Percentiles rank a stretch among this genome's conserved stretches.
These are phyloP conservation scores for Verticillium nubilum DNA, from an alignment of 2,329 filamentous ascomycete genomes.

Conservation along the genomic window DNA sequence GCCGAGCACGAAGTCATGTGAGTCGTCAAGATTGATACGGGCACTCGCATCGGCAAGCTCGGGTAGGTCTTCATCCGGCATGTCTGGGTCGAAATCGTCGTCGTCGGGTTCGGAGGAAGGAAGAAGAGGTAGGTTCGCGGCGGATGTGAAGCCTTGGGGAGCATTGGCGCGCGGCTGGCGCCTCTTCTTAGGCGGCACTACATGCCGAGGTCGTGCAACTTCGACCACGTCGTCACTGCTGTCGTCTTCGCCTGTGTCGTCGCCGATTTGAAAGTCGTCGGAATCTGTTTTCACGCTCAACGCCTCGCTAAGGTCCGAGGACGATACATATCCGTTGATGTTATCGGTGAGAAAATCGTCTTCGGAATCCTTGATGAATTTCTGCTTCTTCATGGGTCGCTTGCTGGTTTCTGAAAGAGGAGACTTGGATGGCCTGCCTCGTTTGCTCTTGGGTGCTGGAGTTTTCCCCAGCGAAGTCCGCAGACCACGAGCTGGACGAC, in stretches of 20 bases:
- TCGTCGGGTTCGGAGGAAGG: neutral
- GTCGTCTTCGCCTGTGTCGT: conserved; percentile 17
- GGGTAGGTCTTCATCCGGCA: neutral
- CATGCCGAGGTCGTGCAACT: conserved; percentile 1
- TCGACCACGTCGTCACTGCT: neutral
- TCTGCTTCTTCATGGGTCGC: conserved; percentile 4
- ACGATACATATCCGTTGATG: neutral
- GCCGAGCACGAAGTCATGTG: neutral
- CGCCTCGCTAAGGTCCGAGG: conserved; percentile 1
- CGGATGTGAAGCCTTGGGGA: neutral
- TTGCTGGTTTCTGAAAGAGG: neutral
- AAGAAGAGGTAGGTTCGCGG: neutral
- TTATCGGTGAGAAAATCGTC: neutral
- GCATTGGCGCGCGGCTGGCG: neutral
- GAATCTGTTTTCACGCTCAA: conserved; percentile 6
- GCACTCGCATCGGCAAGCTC: conserved; percentile 13
- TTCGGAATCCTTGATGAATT: neutral
- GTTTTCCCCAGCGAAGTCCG: conserved; percentile 10
- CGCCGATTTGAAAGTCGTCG: conserved; percentile 10
- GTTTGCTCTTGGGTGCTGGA: neutral
- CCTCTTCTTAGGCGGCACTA: neutral
- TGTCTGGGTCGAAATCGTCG: neutral
- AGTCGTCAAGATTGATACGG: neutral
- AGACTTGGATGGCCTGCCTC: neutral
- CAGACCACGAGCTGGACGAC: neutral